Evolutionary conservation across 1,284 basidiomycete genomes (phyloP).

Genomic region (Exobasidium rhododendri): DNA sequence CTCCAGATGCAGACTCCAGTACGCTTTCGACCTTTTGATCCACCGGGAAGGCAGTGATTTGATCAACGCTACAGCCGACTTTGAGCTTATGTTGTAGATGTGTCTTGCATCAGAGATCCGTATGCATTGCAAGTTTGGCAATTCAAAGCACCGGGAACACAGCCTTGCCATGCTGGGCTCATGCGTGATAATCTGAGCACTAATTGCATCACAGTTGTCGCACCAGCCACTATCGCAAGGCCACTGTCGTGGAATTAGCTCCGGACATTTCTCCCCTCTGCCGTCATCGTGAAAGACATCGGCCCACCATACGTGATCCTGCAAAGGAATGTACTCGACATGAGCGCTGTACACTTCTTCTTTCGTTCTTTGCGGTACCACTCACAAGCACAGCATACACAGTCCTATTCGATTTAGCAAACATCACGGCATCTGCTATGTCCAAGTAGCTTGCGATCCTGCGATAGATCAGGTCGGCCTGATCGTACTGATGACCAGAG

Average conservation of each 20-base stretch:
- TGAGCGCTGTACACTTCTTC: not conserved
- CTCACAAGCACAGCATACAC: not conserved
- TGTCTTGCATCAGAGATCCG: not conserved
- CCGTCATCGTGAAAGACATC: not conserved
- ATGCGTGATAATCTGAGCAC: not conserved
- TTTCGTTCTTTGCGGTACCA: not conserved
- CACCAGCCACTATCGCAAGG: not conserved
- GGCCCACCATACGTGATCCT: conserved; percentile 1
- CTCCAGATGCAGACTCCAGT: not conserved
- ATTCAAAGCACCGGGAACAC: not conserved
- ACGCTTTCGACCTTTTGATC: not conserved
- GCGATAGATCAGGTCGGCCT: not conserved
- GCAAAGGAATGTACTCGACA: no score
- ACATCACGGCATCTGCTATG: not conserved
- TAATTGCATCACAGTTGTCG: not conserved
- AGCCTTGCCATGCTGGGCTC: not conserved
- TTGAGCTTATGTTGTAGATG: not conserved
- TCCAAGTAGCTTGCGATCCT: not conserved
- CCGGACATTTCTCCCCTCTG: not conserved
- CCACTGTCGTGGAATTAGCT: not conserved
- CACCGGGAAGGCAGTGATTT: not conserved
- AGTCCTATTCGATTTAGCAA: not conserved
- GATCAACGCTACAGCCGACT: not conserved
- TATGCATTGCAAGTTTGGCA: not conserved
- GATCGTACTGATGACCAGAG: not conserved